A percentile compares a stretch with the other conserved stretches of the same genome.
Conservation (phyloP, 768 basidiomycete species). For the Leccinellum luteum region DNA sequence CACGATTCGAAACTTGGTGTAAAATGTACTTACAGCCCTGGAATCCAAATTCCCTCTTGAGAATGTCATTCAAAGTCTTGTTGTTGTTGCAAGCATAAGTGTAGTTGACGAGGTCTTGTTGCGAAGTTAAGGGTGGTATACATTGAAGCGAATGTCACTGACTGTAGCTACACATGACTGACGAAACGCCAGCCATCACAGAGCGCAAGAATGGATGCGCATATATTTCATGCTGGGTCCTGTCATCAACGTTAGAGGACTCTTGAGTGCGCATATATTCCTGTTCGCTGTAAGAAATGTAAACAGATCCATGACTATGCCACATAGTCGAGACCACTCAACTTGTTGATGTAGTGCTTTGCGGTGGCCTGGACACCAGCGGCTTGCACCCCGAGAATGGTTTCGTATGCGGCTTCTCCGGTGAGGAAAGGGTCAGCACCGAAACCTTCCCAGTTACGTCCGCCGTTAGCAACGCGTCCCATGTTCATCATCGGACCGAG, state of each 20-base stretch:
- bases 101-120: slow-evolving; percentile 50
- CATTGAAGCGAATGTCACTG: background rate
- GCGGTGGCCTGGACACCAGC: slow-evolving; percentile 86
- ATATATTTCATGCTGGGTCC: slow-evolving; percentile 56
- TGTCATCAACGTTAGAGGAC: slow-evolving; percentile 40
- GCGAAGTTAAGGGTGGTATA: background rate
- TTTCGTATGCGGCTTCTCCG: slow-evolving; percentile 77
- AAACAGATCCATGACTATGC: background rate
- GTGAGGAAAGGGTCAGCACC: slow-evolving; percentile 85
- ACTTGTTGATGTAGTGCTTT: slow-evolving; percentile 77
- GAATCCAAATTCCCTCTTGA: slow-evolving; percentile 67
- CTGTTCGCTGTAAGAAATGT: slow-evolving; percentile 30
- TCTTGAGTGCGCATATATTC: slow-evolving; percentile 33
- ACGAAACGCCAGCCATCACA: slow-evolving; percentile 62
- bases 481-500: slow-evolving; percentile 88
- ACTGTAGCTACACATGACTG: slow-evolving; percentile 68
- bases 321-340: slow-evolving; percentile 30
- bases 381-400: slow-evolving; percentile 76
- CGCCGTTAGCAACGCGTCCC: slow-evolving; percentile 72
- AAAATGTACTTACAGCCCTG: slow-evolving; percentile 47
- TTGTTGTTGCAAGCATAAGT: slow-evolving; percentile 66
- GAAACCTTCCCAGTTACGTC: slow-evolving; percentile 95
- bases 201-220: slow-evolving; percentile 55
- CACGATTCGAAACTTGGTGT: background rate
- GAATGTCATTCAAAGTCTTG: slow-evolving; percentile 54